A percentile compares a stretch with the other conserved stretches of the same genome.
These are phyloP conservation scores for Amanita rubescens DNA, from an alignment of 768 basidiomycete species.

Conservation along the genomic window DNA sequence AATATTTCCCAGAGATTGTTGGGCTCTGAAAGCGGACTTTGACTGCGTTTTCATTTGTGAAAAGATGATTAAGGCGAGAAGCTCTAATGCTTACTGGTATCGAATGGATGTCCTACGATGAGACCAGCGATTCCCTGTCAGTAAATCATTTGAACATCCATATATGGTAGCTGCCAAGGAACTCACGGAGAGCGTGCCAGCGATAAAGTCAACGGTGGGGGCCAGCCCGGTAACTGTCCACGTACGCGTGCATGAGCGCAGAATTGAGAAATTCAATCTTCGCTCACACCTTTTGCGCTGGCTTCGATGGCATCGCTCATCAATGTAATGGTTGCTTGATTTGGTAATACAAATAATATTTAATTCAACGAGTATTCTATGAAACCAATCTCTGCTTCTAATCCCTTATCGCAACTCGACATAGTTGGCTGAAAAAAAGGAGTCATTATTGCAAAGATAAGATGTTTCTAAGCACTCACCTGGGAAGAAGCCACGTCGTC, in stretches of 20 bases:
- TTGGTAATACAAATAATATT: no score
- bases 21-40: slow-evolving; percentile 80
- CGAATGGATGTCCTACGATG: slow-evolving; percentile 70
- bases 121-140: slow-evolving; percentile 55
- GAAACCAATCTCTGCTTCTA: no score
- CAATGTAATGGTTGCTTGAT: no score
- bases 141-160: neutral
- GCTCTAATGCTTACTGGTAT: slow-evolving; percentile 31
- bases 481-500: slow-evolving; percentile 66
- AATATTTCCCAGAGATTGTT: slow-evolving; percentile 46
- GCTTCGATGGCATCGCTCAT: neutral
- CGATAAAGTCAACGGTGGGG: slow-evolving; percentile 69
- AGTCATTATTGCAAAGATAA: no score
- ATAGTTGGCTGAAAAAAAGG: no score
- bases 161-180: neutral
- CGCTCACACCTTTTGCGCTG: neutral
- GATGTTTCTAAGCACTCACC: slow-evolving; percentile 43
- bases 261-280: neutral
- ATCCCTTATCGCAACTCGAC: no score
- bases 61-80: neutral
- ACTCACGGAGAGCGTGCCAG: slow-evolving; percentile 57
- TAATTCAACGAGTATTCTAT: no score
- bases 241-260: neutral
- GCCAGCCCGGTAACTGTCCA: slow-evolving; percentile 29
- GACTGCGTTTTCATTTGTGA: slow-evolving; percentile 32